These are phyloP conservation scores for Isatis tinctoria DNA, from an alignment of 345 rosid genomes.

Conservation along the genomic window DNA sequence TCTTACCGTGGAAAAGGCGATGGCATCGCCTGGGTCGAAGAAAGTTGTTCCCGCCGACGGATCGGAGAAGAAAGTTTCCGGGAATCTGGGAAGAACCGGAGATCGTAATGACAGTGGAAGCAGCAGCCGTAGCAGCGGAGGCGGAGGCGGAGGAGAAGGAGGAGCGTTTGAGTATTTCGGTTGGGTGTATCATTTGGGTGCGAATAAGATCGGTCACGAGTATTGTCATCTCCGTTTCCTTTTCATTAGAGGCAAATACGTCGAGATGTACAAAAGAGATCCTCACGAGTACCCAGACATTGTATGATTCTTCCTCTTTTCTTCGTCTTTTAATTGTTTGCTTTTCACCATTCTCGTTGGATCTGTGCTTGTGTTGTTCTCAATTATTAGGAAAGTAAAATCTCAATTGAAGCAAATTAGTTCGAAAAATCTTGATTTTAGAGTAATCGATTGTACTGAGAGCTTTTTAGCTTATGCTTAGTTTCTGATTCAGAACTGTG, in stretches of 20 bases:
- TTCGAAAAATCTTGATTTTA: too few species aligned
- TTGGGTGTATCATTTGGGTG: slow-evolving; percentile 79
- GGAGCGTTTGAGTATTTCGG: slow-evolving; percentile 59
- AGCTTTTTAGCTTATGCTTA: too few species aligned
- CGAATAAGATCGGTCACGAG: slow-evolving; percentile 77
- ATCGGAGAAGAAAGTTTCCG: slow-evolving; percentile 30
- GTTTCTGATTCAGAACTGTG: not conserved
- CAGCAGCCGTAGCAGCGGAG: slow-evolving; percentile 15
- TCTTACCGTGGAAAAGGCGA: not conserved
- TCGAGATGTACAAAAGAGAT: slow-evolving; percentile 88
- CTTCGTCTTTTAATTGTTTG: too few species aligned
- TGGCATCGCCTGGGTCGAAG: slow-evolving; percentile 29
- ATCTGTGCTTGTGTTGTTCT: not conserved
- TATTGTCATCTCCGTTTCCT: slow-evolving; percentile 74
- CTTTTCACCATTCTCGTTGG: not conserved
- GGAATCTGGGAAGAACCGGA: slow-evolving; percentile 14
- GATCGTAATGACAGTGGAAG: slow-evolving; percentile 24
- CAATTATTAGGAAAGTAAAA: not conserved
- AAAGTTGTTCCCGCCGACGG: slow-evolving; percentile 20
- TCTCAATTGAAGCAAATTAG: too few species aligned
- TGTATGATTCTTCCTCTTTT: slow-evolving; percentile 39
- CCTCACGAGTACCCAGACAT: slow-evolving; percentile 85
- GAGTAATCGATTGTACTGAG: too few species aligned
- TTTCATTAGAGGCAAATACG: slow-evolving; percentile 68
- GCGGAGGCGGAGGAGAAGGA: slow-evolving; percentile 22